Evolutionary conservation across 129 eudicot genomes (phyloP), one percentile per base, ranked within the genome.

Genomic region (Erigeron canadensis): DNA sequence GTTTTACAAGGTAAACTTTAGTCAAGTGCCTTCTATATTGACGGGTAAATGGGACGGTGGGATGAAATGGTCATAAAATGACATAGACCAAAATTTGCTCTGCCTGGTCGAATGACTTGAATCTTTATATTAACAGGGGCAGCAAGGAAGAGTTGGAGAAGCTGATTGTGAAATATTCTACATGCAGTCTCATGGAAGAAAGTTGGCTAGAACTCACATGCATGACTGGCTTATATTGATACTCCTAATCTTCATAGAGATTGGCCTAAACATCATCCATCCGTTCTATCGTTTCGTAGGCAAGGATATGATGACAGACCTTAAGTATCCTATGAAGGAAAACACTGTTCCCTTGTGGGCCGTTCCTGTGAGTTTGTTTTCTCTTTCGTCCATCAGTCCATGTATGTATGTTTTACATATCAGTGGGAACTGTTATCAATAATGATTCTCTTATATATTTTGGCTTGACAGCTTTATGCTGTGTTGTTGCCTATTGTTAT

Each of bases 341-440:
- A 90, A 87, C 82, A 90, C 97, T 0, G 87, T 90, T 40, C 97
- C 97, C 10, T 13, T 90, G 23, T 87, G 97, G 97, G 82, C 97
- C 15, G 97, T 90, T 68, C 97, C 97, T 0, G 97, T 90, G 81
- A 87, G 97, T 78, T 21, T 34, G 59, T 72, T 66, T 63, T 69
- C 7, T 8, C 28, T 28, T 23, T 43, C 8, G 1, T 34, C 15
- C 45, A 57, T n/a, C n/a, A n/a, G n/a, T n/a, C n/a, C n/a, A n/a
- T n/a, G n/a, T n/a, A n/a, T 21, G 4, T 15, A 11, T 7, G 13
- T 28, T 21, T 42, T 10, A 40, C 44, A 7, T 53, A 15, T 39
- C 9, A 10, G 51, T 43, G 10, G 0, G 21, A 10, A 22, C 6
- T 75, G 59, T 72, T 72, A 39, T 39, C 4, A 16, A 4, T 38